Base-by-base conservation (phyloP, 176 grass and related monocot species). In the Paspalum notatum region DNA sequence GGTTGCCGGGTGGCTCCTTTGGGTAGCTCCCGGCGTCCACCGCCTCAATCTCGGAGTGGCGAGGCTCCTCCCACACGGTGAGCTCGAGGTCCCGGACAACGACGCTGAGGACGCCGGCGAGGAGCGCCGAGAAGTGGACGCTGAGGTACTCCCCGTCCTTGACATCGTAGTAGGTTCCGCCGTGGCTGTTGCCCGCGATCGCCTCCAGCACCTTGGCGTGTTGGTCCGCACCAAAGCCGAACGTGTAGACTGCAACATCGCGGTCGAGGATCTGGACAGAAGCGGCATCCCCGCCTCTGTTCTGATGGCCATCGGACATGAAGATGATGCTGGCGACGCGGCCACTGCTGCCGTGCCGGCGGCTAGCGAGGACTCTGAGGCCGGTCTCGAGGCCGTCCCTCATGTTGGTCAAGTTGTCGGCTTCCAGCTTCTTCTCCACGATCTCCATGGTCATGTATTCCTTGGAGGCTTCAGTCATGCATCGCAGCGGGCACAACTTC, bases 71-170 rank as follows among this genome's bases (percentile, higher is more conserved):
- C 32, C 32, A 32, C 32, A 32, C 32, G 32, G 32, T 32, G 32
- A 32, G 32, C 32, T 68, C 71, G 12, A 87, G 72, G 43, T 87
- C 64, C 63, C 45, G 71, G 41, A 82, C 85, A 3, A 83, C 72
- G 8, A 82, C 16, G 60, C 32, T 87, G 27, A 77, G 72, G 64
- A 87, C 72, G 65, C 85, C 85, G 32, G 48, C 85, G 10, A 87
- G 58, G 79, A 81, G 60, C 85, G 42, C 43, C 32, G 79, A 71
- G 42, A 87, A 87, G 2, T 42, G 62, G 24, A 70, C 40, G 25
- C 20, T 78, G 18, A 87, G 27, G 72, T 45, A 62, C 24, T 27
- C 62, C 44, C 24, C 25, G 53, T 69, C 79, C 17, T 45, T 41
- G 0, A 82, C 72, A 59, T 13, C n/a, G 17, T 55, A 62, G 72